Base-by-base conservation (phyloP, 192 early-diverging fungal species). In the Coemansia sp. region DNA sequence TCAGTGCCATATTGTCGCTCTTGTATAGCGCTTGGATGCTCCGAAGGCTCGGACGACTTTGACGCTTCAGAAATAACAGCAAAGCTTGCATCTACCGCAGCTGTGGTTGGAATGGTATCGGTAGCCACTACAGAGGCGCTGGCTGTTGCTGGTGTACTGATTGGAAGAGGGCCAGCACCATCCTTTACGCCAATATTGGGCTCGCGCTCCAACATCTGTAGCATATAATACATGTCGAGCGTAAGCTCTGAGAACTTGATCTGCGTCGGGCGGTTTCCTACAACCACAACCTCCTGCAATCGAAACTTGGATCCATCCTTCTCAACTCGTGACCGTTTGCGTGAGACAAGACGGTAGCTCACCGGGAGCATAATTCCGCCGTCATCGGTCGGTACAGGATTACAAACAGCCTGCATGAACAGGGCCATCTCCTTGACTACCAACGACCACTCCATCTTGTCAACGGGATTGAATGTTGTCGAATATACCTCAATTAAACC, bases 231-330 rank as follows among this genome's bases (percentile, higher is more conserved):
- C 93, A 98, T 94, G 62, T 99, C 97, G 49, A 97, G 78, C 0
- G 93, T 97, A 31, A 98, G 82, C 73, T 98, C 95, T 0, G 95
- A 95, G 71, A 98, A 98, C 64, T 98, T 97, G 74, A 96, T 95
- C 76, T 98, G 95, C 47, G 92, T 93, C 44, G 92, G 92, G 58
- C 91, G 89, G 72, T 95, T 98, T 24, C 97, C 95, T 48, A 97
- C 94, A 31, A 98, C 80, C 50, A 98, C 96, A 0, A 93, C 95
- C 79, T 98, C 94, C 76, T 97, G 95, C 19, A 98, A 81, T 48
- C 84, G 82, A 30, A 84, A 61, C 52, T 48, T 53, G 12, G 67
- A 48, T 5, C 51, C 59, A 5, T 68, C 72, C 54, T 59, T 64
- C 7, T 84, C 82, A 0, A 31, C n/a, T 16, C 66, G 62, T 21